Evolutionary conservation across 164 flowering plant genomes (phyloP).

Genomic region (Stephania japonica): DNA sequence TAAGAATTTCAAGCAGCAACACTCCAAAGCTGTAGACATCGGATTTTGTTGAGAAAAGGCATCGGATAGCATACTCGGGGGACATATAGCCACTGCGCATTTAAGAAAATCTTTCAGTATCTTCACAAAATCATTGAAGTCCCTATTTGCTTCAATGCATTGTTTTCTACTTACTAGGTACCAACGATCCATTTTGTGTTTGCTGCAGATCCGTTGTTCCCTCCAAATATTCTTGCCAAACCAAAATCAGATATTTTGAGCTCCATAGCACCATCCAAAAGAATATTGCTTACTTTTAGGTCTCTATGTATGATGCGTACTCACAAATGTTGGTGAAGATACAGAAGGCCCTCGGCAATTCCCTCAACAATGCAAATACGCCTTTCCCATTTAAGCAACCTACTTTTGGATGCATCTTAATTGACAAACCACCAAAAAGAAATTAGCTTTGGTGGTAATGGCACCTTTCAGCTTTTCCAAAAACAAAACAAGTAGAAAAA

Average conservation of each 20-base stretch:
- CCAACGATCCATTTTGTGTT: conserved; percentile 12
- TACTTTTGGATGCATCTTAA: background rate
- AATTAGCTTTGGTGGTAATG: background rate
- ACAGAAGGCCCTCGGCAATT: background rate
- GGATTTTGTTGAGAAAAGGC: conserved; percentile 10
- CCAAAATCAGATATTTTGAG: conserved; percentile 4
- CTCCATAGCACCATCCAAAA: background rate
- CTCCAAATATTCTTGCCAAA: conserved; percentile 6
- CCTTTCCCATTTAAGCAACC: background rate
- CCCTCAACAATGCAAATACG: background rate
- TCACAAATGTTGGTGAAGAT: background rate
- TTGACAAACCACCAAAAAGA: background rate
- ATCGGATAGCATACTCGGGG: background rate
- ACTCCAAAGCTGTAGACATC: conserved; percentile 2
- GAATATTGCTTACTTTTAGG: background rate
- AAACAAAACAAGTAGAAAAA: background rate
- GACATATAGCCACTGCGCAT: background rate
- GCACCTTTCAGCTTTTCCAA: background rate
- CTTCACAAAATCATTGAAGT: background rate
- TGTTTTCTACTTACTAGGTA: conserved; percentile 1
- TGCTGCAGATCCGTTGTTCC: conserved; percentile 3
- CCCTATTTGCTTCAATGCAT: background rate
- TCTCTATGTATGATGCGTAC: background rate
- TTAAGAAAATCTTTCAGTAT: background rate
- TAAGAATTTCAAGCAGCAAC: background rate